These are phyloP conservation scores for Termitomyces bulborhizus DNA, from an alignment of 768 basidiomycete genomes.

Conservation along the genomic window DNA sequence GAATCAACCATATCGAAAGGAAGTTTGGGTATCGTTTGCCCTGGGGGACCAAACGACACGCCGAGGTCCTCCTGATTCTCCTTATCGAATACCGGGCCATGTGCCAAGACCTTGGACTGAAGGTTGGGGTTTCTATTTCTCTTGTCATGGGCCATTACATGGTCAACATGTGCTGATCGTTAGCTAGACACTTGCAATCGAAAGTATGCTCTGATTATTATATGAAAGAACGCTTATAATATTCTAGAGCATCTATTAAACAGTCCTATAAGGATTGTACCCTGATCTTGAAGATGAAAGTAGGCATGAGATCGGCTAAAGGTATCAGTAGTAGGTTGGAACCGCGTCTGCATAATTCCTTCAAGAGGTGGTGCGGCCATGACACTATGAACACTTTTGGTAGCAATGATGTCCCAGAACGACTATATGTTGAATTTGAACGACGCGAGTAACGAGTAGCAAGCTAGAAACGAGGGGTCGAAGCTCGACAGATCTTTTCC, in stretches of 20 bases:
- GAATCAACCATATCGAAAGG: constrained; percentile 25
- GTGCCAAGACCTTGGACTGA: constrained; percentile 34
- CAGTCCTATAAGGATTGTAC: too few species aligned
- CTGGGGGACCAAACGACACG: constrained; percentile 35
- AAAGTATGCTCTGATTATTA: constrained; percentile 32
- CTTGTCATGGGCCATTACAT: constrained; percentile 6
- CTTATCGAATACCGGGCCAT: constrained; percentile 55
- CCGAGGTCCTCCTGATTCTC: constrained; percentile 42
- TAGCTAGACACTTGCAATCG: constrained; percentile 16
- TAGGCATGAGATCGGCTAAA: constrained; percentile 11
- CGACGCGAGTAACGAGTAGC: constrained; percentile 23
- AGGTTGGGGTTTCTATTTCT: constrained; percentile 10
- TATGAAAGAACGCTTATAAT: constrained; percentile 14
- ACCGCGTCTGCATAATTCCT: constrained; percentile 17
- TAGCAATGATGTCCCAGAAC: constrained; percentile 35
- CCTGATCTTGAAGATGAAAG: too few species aligned
- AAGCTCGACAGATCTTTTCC: constrained; percentile 21
- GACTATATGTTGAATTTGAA: constrained; percentile 31
- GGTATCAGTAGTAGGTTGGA: constrained; percentile 25
- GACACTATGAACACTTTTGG: constrained; percentile 24
- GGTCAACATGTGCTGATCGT: not conserved
- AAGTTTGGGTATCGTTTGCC: constrained; percentile 24
- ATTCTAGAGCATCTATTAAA: too few species aligned
- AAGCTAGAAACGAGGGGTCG: not conserved
- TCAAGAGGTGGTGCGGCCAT: constrained; percentile 17